These are phyloP conservation scores for Phaeolepiota aurea DNA, from an alignment of 768 basidiomycete species.

Conservation along the genomic window DNA sequence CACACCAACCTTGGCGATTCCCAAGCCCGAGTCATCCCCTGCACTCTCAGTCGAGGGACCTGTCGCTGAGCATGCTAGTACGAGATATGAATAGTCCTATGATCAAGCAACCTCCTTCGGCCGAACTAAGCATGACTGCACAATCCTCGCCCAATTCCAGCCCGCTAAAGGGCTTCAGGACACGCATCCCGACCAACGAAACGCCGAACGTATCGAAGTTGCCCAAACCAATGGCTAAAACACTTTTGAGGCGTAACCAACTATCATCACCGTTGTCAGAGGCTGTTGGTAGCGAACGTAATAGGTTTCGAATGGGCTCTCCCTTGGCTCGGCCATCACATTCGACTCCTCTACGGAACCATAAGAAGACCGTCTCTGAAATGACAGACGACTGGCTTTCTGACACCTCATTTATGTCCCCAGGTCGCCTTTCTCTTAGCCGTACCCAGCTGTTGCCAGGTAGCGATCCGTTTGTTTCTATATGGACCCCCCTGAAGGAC, in stretches of 20 bases:
- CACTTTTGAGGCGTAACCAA: constrained; percentile 7
- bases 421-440: constrained; percentile 10
- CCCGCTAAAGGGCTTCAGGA: constrained; percentile 3
- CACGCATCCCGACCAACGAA: constrained; percentile 3
- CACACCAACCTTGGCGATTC: constrained; percentile 77
- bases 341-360: constrained; percentile 9
- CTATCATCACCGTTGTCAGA: constrained; percentile 26
- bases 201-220: constrained; percentile 8
- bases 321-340: constrained; percentile 31
- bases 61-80: constrained; percentile 59
- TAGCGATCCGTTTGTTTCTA: constrained; percentile 38
- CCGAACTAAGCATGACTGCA: constrained; percentile 20
- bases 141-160: constrained; percentile 26
- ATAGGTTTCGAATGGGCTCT: constrained; percentile 29
- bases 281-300: constrained; percentile 24
- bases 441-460: constrained; percentile 12
- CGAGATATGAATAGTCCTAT: constrained; percentile 43
- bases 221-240: neutral
- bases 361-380: constrained; percentile 23
- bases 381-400: constrained; percentile 35
- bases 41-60: constrained; percentile 53
- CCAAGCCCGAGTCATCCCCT: constrained; percentile 74
- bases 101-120: constrained; percentile 19
- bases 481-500: constrained; percentile 25
- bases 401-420: constrained; percentile 18